A percentile compares a stretch with the other conserved stretches of the same genome.
These are phyloP conservation scores for Balakata baccata DNA, from an alignment of 345 rosid genomes.

Conservation along the genomic window DNA sequence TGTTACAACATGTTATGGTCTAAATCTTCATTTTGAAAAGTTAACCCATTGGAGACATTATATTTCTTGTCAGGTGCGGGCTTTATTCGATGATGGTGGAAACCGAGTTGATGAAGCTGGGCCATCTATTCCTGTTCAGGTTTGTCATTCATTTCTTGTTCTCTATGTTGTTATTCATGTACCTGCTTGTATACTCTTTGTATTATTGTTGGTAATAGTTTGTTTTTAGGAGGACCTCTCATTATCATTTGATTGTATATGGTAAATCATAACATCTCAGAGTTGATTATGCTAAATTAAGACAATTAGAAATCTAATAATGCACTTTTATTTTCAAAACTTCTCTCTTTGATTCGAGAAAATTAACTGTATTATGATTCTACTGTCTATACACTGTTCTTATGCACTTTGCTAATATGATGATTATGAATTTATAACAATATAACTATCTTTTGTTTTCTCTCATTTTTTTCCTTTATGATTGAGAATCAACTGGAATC, in stretches of 20 bases:
- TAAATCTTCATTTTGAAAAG: slow-evolving; percentile 13
- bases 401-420: neutral
- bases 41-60: slow-evolving; percentile 1
- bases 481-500: neutral
- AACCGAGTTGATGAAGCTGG: slow-evolving; percentile 81
- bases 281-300: neutral
- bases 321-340: neutral
- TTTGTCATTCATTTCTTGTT: slow-evolving; percentile 25
- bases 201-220: neutral
- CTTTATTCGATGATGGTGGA: slow-evolving; percentile 81
- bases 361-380: neutral
- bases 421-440: neutral
- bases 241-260: neutral
- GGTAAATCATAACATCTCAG: neutral
- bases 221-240: neutral
- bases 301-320: neutral
- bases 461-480: neutral
- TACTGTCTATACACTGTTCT: neutral
- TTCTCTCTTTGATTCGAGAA: neutral
- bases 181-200: neutral
- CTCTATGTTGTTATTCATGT: neutral
- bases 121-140: slow-evolving; percentile 95
- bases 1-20: slow-evolving; percentile 6
- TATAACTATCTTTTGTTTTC: neutral
- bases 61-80: slow-evolving; percentile 64